Evolutionary conservation across 2,329 filamentous ascomycete species (phyloP).

Genomic region (Pochonia chlamydosporia): DNA sequence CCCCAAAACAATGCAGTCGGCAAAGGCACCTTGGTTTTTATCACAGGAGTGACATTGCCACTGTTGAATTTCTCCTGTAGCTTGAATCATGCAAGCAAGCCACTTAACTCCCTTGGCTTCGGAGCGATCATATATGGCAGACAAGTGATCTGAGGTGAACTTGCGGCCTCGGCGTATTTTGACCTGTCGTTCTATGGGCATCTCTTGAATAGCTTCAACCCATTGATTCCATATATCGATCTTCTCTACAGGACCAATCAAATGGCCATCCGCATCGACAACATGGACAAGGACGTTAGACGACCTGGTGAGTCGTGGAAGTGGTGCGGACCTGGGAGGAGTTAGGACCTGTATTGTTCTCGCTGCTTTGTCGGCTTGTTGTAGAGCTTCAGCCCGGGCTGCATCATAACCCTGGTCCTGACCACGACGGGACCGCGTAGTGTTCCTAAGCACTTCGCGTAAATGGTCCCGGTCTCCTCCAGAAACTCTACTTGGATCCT

Average conservation of each 20-base stretch:
- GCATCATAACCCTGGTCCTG: background rate
- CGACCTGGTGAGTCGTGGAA: background rate
- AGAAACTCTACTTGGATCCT: constrained; percentile 13
- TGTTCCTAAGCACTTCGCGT: constrained; percentile 7
- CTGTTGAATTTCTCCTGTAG: constrained; percentile 35
- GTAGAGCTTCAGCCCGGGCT: constrained; percentile 3
- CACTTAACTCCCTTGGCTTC: constrained; percentile 39
- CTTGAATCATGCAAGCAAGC: constrained; percentile 45
- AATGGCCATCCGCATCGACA: constrained; percentile 27
- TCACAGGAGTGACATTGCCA: constrained; percentile 36
- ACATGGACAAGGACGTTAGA: constrained; percentile 26
- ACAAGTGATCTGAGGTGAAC: constrained; percentile 33
- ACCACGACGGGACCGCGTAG: background rate
- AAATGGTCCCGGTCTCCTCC: constrained; percentile 11
- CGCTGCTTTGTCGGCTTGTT: constrained; percentile 3
- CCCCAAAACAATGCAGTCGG: constrained; percentile 37
- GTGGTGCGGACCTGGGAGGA: background rate
- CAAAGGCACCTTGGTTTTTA: constrained; percentile 37
- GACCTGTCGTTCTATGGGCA: constrained; percentile 33
- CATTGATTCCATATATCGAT: constrained; percentile 35
- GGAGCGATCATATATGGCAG: constrained; percentile 34
- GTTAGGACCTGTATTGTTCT: constrained; percentile 4
- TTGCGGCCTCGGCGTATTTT: constrained; percentile 35
- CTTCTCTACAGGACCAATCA: constrained; percentile 31
- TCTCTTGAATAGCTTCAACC: constrained; percentile 29